phyloP scores from a whole-genome alignment of 352 stramenopile genomes.

The Phytophthora fragariae region DNA sequence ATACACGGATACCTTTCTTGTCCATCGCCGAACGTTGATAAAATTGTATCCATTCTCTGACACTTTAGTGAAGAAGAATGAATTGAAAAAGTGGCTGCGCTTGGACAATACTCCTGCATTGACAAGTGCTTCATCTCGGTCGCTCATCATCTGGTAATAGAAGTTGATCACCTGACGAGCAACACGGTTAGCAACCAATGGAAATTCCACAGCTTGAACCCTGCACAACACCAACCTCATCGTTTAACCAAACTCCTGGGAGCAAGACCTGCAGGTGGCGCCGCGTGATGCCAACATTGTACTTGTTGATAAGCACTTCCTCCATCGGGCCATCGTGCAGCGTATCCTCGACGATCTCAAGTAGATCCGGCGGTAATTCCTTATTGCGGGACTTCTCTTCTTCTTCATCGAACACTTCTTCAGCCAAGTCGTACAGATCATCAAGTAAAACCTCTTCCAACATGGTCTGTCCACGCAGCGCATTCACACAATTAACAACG shows the following conservation, averaged over 20 bases:
- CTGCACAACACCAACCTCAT: conserved; percentile 55
- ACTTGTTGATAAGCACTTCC: conserved; percentile 83
- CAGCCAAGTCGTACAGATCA: conserved; percentile 61
- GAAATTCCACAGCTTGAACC: no score
- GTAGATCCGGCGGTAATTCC: conserved; percentile 69
- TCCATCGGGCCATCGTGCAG: conserved; percentile 61
- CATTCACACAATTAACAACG: neutral
- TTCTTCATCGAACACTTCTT: conserved; percentile 64
- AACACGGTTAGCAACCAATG: neutral
- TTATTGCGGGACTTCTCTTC: conserved; percentile 56
- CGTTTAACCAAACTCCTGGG: conserved; percentile 79
- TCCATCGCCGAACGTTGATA: conserved; percentile 86
- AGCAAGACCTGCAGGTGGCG: conserved; percentile 77
- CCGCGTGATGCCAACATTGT: conserved; percentile 83
- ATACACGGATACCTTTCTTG: conserved; percentile 60
- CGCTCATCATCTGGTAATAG: conserved; percentile 83
- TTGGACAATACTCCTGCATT: conserved; percentile 54
- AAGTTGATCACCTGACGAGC: conserved; percentile 82
- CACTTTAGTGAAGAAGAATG: conserved; percentile 88
- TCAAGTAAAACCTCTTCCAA: conserved; percentile 71
- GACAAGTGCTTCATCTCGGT: conserved; percentile 72
- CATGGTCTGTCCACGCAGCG: conserved; percentile 44
- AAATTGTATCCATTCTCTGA: conserved; percentile 88
- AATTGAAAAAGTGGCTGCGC: conserved; percentile 88
- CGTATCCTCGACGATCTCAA: conserved; percentile 64